Percentiles rank a stretch among this genome's conserved stretches.
Conservation (phyloP, 169 alveolate genomes). For the Theileria luwenshuni region DNA sequence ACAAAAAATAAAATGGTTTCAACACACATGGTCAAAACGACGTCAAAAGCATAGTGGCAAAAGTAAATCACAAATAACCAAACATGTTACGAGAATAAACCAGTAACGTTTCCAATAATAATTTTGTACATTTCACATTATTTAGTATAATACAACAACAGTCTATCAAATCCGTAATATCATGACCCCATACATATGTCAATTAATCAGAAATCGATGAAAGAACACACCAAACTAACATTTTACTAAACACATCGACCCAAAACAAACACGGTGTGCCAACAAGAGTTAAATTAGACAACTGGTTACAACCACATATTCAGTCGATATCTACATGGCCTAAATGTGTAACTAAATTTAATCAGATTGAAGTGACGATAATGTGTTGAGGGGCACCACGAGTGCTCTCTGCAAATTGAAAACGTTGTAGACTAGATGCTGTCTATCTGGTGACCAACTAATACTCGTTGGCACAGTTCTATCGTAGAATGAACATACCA, state of each 20-base stretch:
- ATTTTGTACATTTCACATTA: slow-evolving; percentile 1
- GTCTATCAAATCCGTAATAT: background rate
- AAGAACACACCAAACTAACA: slow-evolving; percentile 4
- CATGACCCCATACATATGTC: slow-evolving; percentile 14
- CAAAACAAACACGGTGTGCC: background rate
- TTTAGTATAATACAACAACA: slow-evolving; percentile 1
- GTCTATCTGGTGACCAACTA: slow-evolving; percentile 54
- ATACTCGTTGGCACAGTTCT: slow-evolving; percentile 39
- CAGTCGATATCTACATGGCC: too few species aligned
- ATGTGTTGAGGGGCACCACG: slow-evolving; percentile 41
- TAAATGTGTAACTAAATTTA: slow-evolving; percentile 18
- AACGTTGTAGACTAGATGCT: slow-evolving; percentile 51
- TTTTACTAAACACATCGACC: background rate
- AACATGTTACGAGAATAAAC: slow-evolving; percentile 14
- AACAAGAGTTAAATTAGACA: background rate
- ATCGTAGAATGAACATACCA: slow-evolving; percentile 60
- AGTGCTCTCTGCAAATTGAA: slow-evolving; percentile 54
- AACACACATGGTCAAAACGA: slow-evolving; percentile 18
- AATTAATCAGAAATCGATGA: background rate
- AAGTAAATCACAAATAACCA: background rate
- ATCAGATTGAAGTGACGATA: slow-evolving; percentile 33
- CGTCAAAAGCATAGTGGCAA: background rate
- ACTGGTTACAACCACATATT: too few species aligned
- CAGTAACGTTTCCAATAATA: background rate
- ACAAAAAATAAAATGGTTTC: slow-evolving; percentile 5